Percentiles rank a stretch among this genome's conserved stretches.
These are phyloP conservation scores for Sordariomycetes sp. DNA, from an alignment of 2,329 filamentous ascomycete genomes.

Conservation along the genomic window DNA sequence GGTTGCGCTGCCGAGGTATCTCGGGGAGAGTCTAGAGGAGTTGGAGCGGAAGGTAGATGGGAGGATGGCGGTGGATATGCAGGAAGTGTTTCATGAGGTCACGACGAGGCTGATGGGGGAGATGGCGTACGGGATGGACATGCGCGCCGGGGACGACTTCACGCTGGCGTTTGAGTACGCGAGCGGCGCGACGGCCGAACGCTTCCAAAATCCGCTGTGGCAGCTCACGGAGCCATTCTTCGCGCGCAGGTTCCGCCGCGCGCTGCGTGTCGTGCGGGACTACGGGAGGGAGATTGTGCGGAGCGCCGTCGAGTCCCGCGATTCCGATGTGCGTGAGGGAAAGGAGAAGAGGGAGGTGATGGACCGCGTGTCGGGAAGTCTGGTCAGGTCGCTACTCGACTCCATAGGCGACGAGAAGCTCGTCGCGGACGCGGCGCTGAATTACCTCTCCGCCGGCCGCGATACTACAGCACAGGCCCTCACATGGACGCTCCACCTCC, in stretches of 20 bases:
- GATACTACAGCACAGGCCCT: conserved; percentile 53
- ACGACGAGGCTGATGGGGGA: conserved; percentile 54
- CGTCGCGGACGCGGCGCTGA: conserved; percentile 51
- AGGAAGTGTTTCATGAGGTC: conserved; percentile 47
- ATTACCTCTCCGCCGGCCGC: conserved; percentile 51
- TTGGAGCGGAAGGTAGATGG: conserved; percentile 11
- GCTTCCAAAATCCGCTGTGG: conserved; percentile 56
- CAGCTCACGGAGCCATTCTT: conserved; percentile 41
- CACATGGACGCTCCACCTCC: conserved; percentile 49
- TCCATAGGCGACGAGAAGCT: conserved; percentile 38
- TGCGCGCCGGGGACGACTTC: conserved; percentile 48
- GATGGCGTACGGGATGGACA: conserved; percentile 58
- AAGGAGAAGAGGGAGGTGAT: conserved; percentile 3
- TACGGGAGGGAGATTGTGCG: conserved; percentile 46
- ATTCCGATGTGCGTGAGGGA: conserved; percentile 5
- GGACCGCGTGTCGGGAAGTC: conserved; percentile 31
- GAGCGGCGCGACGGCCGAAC: conserved; percentile 43
- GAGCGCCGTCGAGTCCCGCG: conserved; percentile 31
- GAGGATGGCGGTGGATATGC: conserved; percentile 31
- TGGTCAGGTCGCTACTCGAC: conserved; percentile 48
- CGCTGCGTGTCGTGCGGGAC: conserved; percentile 33
- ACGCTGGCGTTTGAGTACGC: conserved; percentile 48
- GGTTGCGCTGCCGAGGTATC: conserved; percentile 39
- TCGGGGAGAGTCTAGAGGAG: conserved; percentile 24
- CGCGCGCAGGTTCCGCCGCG: conserved; percentile 30